phyloP scores from a whole-genome alignment of 768 basidiomycete genomes.

The Tylopilus plumbeoviolaceoides region DNA sequence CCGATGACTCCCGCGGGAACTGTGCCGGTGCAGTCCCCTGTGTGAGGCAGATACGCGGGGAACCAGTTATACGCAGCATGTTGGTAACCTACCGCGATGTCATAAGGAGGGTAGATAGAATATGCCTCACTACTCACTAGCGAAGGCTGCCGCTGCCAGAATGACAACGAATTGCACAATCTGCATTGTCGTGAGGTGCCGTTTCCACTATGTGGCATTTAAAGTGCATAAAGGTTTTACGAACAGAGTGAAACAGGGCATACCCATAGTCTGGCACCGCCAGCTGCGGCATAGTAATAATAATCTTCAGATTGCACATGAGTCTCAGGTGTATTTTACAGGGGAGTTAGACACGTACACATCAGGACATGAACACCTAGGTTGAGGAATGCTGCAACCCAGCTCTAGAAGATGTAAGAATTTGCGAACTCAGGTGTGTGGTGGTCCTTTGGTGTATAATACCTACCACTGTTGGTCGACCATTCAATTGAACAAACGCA shows the following conservation, averaged over 20 bases:
- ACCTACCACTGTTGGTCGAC: slow-evolving; percentile 82
- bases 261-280: slow-evolving; percentile 33
- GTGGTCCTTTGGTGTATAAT: not conserved
- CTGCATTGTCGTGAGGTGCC: slow-evolving; percentile 22
- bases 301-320: slow-evolving; percentile 57
- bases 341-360: slow-evolving; percentile 54
- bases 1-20: slow-evolving; percentile 14
- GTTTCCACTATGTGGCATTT: slow-evolving; percentile 17
- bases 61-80: slow-evolving; percentile 19
- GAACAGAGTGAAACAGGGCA: not conserved
- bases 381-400: slow-evolving; percentile 88
- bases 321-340: not conserved
- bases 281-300: slow-evolving; percentile 66
- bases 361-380: slow-evolving; percentile 90
- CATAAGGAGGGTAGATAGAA: not conserved
- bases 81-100: slow-evolving; percentile 12
- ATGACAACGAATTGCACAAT: slow-evolving; percentile 22
- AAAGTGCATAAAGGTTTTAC: not conserved
- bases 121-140: slow-evolving; percentile 4
- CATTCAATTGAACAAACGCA: slow-evolving; percentile 90
- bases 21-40: slow-evolving; percentile 14
- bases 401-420: slow-evolving; percentile 53
- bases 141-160: slow-evolving; percentile 6
- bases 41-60: slow-evolving; percentile 14
- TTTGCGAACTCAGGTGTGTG: not conserved